Base-by-base conservation (phyloP, 169 alveolate genomes). In the Amoebophrya sp. region DNA sequence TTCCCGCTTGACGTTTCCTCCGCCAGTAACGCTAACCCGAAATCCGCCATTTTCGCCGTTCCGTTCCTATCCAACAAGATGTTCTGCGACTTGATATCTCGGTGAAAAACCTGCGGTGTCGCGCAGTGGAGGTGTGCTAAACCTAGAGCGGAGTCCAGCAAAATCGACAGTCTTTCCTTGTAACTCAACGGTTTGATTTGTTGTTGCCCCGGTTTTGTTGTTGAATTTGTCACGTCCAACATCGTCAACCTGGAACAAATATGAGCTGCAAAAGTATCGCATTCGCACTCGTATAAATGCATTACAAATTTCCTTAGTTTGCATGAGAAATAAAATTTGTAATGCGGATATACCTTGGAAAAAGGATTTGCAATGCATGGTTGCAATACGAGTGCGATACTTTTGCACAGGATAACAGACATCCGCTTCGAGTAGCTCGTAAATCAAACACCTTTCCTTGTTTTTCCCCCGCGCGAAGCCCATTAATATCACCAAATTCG, bases 401-500 rank as follows among this genome's bases (percentile, higher is more conserved):
- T n/a, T n/a, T n/a, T n/a, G n/a, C n/a, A n/a, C n/a, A n/a, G n/a
- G n/a, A 40, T 7, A 47, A 18, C 66, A 47, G 29, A 39, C 91
- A 0, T 54, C 91, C 18, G 77, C 77, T 32, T 89, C 91, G 55
- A 89, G 77, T 0, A 89, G 77, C 39, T 89, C 91, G 33, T 38
- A 90, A 77, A 92, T 91, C 25, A 92, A 89, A 40, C 89, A 90
- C 35, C 94, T 91, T 41, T 92, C 90, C 40, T 66, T 83, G 18
- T 91, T 92, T 7, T 40, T 89, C 18, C 89, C 83, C 29, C 94
- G 83, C 38, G 94, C 94, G 55, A 92, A 92, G 83, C 94, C 94
- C 94, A 92, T 90, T 40, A 92, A 88, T 25, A 83, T 91, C 90
- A 92, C 94, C 91, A 92, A 55, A 77, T 92, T 89, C 35, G 94